A percentile compares a stretch with the other conserved stretches of the same genome.
These are phyloP conservation scores for Leccinum fuscescens DNA, from an alignment of 1,284 basidiomycete species.

Conservation along the genomic window DNA sequence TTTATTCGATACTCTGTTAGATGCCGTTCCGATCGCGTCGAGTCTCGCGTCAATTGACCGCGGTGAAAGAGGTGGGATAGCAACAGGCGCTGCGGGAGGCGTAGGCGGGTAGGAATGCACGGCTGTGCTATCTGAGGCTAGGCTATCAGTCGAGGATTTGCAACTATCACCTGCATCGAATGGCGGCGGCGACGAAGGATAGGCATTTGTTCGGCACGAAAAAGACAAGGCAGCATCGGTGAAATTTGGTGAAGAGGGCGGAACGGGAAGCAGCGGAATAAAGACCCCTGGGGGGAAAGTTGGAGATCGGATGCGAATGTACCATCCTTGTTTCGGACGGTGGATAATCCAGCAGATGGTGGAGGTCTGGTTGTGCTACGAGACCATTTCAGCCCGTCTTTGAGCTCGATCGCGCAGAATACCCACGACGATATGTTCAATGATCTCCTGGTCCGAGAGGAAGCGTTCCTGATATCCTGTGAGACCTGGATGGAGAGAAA, in stretches of 20 bases:
- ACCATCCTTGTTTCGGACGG: constrained; percentile 75
- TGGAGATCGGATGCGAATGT: constrained; percentile 69
- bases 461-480: constrained; percentile 58
- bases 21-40: constrained; percentile 26
- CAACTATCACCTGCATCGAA: constrained; percentile 3
- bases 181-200: constrained; percentile 21
- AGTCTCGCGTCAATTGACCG: constrained; percentile 41
- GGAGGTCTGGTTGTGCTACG: constrained; percentile 62
- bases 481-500: constrained; percentile 4
- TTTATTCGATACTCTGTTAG: constrained; percentile 9
- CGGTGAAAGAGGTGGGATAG: constrained; percentile 46
- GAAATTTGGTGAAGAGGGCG: constrained; percentile 53
- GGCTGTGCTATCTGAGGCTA: constrained; percentile 36
- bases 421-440: constrained; percentile 70
- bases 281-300: constrained; percentile 61
- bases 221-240: constrained; percentile 62
- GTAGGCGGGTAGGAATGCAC: constrained; percentile 71
- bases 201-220: constrained; percentile 54
- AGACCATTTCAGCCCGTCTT: neutral
- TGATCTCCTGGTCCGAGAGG: constrained; percentile 67
- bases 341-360: constrained; percentile 71
- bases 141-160: constrained; percentile 34
- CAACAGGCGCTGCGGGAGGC: constrained; percentile 42
- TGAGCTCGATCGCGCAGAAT: neutral
- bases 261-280: constrained; percentile 61